Conservation (phyloP, 306 rosid genomes). For the Biancaea sappan region DNA sequence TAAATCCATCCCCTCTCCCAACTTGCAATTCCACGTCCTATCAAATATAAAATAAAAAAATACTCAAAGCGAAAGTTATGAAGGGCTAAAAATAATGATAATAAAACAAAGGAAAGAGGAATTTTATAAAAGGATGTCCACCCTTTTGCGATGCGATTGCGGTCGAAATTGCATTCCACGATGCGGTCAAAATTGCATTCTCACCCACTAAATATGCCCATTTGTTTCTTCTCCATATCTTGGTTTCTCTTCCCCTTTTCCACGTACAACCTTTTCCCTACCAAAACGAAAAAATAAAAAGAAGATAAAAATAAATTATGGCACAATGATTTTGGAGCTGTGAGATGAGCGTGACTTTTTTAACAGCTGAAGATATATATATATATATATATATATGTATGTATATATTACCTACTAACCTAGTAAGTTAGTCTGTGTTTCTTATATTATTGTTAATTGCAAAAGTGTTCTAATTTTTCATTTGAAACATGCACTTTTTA, state of each 20-base stretch:
- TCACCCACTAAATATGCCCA: neutral
- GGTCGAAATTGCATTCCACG: conserved; percentile 29
- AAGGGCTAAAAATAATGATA: neutral
- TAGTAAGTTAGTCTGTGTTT: no score
- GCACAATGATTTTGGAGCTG: neutral
- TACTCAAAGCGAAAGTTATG: neutral
- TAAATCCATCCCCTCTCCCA: conserved; percentile 26
- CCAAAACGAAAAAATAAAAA: neutral
- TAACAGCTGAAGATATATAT: no score
- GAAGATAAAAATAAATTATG: neutral
- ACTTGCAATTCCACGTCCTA: conserved; percentile 14
- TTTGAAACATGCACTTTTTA: no score
- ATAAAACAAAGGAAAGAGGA: conserved; percentile 4
- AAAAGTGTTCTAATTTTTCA: no score
- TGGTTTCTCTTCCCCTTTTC: neutral
- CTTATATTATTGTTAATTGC: no score
- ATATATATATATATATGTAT: no score
- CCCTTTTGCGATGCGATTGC: conserved; percentile 24
- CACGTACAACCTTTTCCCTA: neutral
- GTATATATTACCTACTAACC: no score
- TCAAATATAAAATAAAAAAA: no score
- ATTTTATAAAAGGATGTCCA: conserved; percentile 33
- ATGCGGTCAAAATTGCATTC: conserved; percentile 12
- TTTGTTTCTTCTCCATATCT: neutral
- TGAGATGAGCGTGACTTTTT: neutral